Conservation (phyloP, 495 filamentous ascomycete species). For the Trypethelium eluteriae region DNA sequence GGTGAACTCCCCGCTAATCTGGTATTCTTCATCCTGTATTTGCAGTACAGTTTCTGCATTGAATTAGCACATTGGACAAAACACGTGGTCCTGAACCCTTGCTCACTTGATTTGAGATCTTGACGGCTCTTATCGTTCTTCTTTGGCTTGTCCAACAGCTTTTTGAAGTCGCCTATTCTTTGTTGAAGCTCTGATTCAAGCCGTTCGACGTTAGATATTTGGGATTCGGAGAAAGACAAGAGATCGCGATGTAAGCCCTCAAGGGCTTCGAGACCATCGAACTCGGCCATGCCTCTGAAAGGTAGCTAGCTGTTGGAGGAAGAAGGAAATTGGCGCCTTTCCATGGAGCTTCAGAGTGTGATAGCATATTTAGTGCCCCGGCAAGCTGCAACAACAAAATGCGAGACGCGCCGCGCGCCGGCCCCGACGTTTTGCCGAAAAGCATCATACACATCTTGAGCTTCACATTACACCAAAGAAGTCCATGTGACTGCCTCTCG, state of each 20-base stretch:
- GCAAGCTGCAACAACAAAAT: not conserved
- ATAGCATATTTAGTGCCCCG: too few species aligned
- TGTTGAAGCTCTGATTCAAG: slow-evolving; percentile 60
- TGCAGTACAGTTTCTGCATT: slow-evolving; percentile 46
- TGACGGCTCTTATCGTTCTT: slow-evolving; percentile 63
- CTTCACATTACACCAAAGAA: too few species aligned
- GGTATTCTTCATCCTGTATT: slow-evolving; percentile 62
- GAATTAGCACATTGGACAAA: not conserved
- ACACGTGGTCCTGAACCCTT: not conserved
- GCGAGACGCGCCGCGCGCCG: not conserved
- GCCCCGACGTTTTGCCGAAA: slow-evolving; percentile 7
- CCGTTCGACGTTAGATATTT: slow-evolving; percentile 54
- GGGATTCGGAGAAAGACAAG: slow-evolving; percentile 53
- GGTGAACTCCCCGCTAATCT: slow-evolving; percentile 80
- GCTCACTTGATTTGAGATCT: slow-evolving; percentile 48
- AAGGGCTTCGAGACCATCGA: slow-evolving; percentile 57
- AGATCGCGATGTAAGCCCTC: slow-evolving; percentile 74
- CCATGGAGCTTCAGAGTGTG: too few species aligned
- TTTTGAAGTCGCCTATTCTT: slow-evolving; percentile 63
- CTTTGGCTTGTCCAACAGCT: slow-evolving; percentile 64
- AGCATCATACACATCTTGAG: not conserved
- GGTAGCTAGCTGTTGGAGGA: not conserved
- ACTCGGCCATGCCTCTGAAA: slow-evolving; percentile 52
- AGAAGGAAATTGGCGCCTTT: not conserved
- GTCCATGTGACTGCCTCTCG: too few species aligned